A percentile compares a stretch with the other conserved stretches of the same genome.
These are phyloP conservation scores for Lepidopterella palustris DNA, from an alignment of 495 filamentous ascomycete genomes.

Conservation along the genomic window DNA sequence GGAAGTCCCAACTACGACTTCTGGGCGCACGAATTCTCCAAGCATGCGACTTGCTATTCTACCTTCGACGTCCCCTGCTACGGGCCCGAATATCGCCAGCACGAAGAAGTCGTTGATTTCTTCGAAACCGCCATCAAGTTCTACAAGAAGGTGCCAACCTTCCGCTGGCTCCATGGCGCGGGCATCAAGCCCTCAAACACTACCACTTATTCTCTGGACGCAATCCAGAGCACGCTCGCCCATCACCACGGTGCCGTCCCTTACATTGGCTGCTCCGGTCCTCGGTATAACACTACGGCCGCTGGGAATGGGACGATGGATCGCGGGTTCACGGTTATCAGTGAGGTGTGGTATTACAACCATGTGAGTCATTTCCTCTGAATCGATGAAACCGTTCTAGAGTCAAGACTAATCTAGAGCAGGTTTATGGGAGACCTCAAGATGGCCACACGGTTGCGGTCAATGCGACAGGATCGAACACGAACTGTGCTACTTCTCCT, in stretches of 20 bases:
- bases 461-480: constrained; percentile 35
- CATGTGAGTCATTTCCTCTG: constrained; percentile 2
- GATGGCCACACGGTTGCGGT: constrained; percentile 37
- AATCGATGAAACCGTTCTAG: not conserved
- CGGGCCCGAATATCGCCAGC: constrained; percentile 38
- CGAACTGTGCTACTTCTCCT: constrained; percentile 40
- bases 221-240: constrained; percentile 38
- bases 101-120: constrained; percentile 46
- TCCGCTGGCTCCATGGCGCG: constrained; percentile 30
- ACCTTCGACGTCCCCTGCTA: constrained; percentile 48
- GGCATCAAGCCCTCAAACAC: constrained; percentile 28
- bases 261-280: constrained; percentile 45
- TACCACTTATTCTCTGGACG: constrained; percentile 36
- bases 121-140: constrained; percentile 39
- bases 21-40: constrained; percentile 52
- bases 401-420: constrained; percentile 13
- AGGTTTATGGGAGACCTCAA: constrained; percentile 45
- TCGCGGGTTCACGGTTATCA: constrained; percentile 41
- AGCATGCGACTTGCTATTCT: constrained; percentile 51
- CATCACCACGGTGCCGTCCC: constrained; percentile 37
- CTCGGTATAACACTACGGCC: constrained; percentile 42
- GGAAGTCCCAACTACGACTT: constrained; percentile 41
- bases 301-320: constrained; percentile 42
- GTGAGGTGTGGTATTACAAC: constrained; percentile 48
- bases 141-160: constrained; percentile 43